Base-by-base conservation (phyloP, 805 yeast species). In the Brettanomyces naardenensis region DNA sequence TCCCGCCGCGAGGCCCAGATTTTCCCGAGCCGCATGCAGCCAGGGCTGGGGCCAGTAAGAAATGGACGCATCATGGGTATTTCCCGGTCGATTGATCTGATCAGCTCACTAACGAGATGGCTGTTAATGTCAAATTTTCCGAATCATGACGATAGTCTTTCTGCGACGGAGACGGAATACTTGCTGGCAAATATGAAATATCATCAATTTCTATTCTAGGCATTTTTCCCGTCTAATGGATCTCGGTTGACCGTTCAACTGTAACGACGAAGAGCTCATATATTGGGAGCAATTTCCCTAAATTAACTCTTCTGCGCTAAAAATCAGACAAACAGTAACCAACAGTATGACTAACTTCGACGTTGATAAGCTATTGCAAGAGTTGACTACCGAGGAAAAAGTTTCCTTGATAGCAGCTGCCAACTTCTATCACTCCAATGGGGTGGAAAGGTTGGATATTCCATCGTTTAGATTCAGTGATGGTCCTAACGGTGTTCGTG, bases 401-500 rank as follows among this genome's bases (percentile, higher is more conserved):
- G 44, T 53, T 40, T 32, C 43, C n/a, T 51, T 62, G n/a, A 33
- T 60, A n/a, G 44, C 62, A 6, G 42, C 44, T 11, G 43, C 19
- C 11, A 69, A 66, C 38, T 59, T 58, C 47, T 67, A 71, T 71
- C 70, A 66, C 51, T 62, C 70, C 3, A 35, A 33, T 19, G 37
- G 48, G 2, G 51, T 67, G 26, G 53, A 48, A 15, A 44, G 69
- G 39, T 47, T 65, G 35, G 52, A 51, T 7, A 44, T 67, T 25
- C 70, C 69, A 2, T 44, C 58, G 6, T 38, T 65, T 4, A 49
- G 69, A 36, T 45, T 59, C 10, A 44, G 52, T 5, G 75, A 69
- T 46, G 75, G 73, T 4, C 75, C 75, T 27, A 69, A 69, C 44
- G 75, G 75, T 35, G 51, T 69, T 38, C 54, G 73, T 40, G 73